Conservation (phyloP, 257 asterid species). For the Salvia hispanica region DNA sequence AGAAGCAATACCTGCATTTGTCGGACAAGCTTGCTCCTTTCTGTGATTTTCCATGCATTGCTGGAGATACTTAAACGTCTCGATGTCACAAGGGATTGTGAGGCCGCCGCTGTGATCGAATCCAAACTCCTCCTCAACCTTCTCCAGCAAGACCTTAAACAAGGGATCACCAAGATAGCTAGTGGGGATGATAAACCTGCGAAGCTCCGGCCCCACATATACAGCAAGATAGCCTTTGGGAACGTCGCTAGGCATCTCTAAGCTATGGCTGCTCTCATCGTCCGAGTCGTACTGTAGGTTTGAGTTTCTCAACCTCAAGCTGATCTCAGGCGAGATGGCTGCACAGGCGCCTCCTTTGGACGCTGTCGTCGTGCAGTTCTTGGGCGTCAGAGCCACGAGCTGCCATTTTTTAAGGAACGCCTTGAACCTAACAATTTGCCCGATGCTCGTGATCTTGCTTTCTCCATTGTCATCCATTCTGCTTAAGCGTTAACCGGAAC, state of each 20-base stretch:
- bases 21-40: conserved; percentile 38
- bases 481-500: conserved; percentile 29
- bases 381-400: conserved; percentile 50
- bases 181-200: conserved; percentile 68
- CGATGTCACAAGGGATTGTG: conserved; percentile 61
- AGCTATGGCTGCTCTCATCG: conserved; percentile 56
- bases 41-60: conserved; percentile 63
- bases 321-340: conserved; percentile 52
- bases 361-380: conserved; percentile 19
- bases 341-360: conserved; percentile 20
- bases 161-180: conserved; percentile 60
- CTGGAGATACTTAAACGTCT: conserved; percentile 60
- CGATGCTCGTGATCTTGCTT: conserved; percentile 60
- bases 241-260: conserved; percentile 50
- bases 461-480: conserved; percentile 53
- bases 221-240: conserved; percentile 65
- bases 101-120: conserved; percentile 63
- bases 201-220: conserved; percentile 60
- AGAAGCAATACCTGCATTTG: conserved; percentile 35
- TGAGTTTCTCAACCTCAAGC: conserved; percentile 43
- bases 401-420: conserved; percentile 78
- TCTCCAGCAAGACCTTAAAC: conserved; percentile 58
- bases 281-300: conserved; percentile 53
- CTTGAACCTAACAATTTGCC: conserved; percentile 68
- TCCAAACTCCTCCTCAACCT: conserved; percentile 74